Conservation (phyloP, 495 filamentous ascomycete genomes). For the Podospora fimiseda region DNA sequence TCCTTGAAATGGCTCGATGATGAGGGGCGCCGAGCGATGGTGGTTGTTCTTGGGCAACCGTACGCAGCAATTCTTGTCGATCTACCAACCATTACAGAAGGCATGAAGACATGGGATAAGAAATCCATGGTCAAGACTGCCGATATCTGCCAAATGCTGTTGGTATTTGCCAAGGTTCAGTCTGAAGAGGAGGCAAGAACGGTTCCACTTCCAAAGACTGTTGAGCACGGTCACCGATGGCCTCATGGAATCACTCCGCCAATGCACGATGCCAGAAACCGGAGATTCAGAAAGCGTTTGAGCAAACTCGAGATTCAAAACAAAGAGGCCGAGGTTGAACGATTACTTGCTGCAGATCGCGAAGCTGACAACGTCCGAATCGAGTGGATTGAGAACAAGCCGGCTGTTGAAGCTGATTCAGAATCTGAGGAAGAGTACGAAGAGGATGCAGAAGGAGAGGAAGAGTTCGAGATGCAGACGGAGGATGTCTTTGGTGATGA, state of each 20-base stretch:
- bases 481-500: conserved; percentile 15
- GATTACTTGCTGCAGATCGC: conserved; percentile 65
- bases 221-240: conserved; percentile 65
- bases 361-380: conserved; percentile 49
- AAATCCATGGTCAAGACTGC: conserved; percentile 87
- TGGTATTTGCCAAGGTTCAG: conserved; percentile 65
- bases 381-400: conserved; percentile 59
- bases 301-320: conserved; percentile 82
- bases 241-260: conserved; percentile 91
- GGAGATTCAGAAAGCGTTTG: conserved; percentile 77
- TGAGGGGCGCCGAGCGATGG: conserved; percentile 65
- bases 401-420: conserved; percentile 38
- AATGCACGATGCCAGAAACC: conserved; percentile 76
- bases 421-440: conserved; percentile 43
- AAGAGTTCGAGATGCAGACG: conserved; percentile 29
- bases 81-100: conserved; percentile 85
- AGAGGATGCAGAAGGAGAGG: conserved; percentile 51
- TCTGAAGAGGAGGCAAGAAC: conserved; percentile 69
- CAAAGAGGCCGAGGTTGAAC: conserved; percentile 75
- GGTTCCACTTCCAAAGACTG: conserved; percentile 55
- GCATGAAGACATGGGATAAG: conserved; percentile 94
- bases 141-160: conserved; percentile 92
- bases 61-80: conserved; percentile 84
- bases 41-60: conserved; percentile 59
- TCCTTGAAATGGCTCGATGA: conserved; percentile 70